Evolutionary conservation across 1,284 basidiomycete genomes (phyloP).

Genomic region (Coniferiporia weirii): DNA sequence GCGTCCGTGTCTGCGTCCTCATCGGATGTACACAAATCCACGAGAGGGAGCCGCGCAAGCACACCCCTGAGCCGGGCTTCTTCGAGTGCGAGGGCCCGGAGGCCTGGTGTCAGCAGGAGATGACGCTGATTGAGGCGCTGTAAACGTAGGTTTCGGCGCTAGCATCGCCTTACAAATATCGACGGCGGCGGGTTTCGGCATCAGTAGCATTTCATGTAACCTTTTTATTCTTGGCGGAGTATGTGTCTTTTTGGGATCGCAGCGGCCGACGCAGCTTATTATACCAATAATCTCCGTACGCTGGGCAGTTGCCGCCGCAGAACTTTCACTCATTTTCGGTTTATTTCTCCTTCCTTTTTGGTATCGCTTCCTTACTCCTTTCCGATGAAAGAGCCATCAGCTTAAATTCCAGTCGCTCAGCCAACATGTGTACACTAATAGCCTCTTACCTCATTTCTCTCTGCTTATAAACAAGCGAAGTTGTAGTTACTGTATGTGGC

Average conservation of each 20-base stretch:
- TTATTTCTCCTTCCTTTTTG: background rate
- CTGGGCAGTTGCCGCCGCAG: background rate
- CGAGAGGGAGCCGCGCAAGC: background rate
- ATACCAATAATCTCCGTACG: too few relatives aligned
- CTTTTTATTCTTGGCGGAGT: too few relatives aligned
- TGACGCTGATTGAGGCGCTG: background rate
- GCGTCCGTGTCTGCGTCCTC: background rate
- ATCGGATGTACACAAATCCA: background rate
- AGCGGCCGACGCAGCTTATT: too few relatives aligned
- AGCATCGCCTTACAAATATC: too few relatives aligned
- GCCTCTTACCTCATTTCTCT: background rate
- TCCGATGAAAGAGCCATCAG: background rate
- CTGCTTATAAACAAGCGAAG: background rate
- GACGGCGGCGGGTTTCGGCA: too few relatives aligned
- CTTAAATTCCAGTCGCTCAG: background rate
- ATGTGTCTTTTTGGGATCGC: too few relatives aligned
- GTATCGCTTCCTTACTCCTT: background rate
- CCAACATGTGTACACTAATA: background rate
- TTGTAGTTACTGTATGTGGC: background rate
- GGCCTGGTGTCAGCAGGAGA: background rate
- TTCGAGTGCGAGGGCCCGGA: background rate
- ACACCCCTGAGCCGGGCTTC: background rate
- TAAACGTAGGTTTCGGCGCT: background rate
- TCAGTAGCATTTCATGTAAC: too few relatives aligned
- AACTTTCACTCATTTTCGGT: background rate